Evolutionary conservation across 352 stramenopile species (phyloP).

Genomic region (Globisporangium cederbergense): DNA sequence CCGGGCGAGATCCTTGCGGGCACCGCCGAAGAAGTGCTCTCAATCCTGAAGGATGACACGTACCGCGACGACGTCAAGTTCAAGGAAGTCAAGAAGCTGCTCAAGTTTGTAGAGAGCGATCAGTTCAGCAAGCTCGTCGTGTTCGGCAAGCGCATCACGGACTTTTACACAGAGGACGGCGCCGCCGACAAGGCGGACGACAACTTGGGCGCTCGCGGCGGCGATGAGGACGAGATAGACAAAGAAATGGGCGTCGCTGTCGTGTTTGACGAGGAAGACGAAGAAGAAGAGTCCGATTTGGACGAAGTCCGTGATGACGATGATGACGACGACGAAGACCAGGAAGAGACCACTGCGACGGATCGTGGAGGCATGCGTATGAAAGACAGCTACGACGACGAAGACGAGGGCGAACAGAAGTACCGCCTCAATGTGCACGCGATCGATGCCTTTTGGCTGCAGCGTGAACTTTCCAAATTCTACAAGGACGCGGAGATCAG

Average conservation of each 20-base stretch:
- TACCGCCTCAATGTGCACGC: constrained; percentile 91
- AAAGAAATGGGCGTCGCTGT: constrained; percentile 98
- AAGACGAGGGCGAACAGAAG: constrained; percentile 60
- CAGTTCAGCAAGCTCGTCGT: constrained; percentile 83
- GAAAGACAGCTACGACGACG: constrained; percentile 64
- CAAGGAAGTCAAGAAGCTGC: constrained; percentile 79
- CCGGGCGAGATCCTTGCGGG: constrained; percentile 89
- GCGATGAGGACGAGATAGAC: constrained; percentile 83
- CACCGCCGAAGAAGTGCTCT: constrained; percentile 90
- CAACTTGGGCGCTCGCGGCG: constrained; percentile 27
- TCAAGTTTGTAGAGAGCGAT: constrained; percentile 74
- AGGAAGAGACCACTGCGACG: constrained; percentile 47
- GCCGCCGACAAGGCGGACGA: constrained; percentile 24
- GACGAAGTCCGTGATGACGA: constrained; percentile 84
- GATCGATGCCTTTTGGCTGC: constrained; percentile 98
- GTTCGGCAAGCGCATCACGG: constrained; percentile 84
- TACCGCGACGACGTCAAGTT: constrained; percentile 85
- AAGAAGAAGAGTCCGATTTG: constrained; percentile 92
- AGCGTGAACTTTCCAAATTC: constrained; percentile 94
- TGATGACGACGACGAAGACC: constrained; percentile 42
- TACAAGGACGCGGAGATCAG: constrained; percentile 95
- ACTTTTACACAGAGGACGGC: constrained; percentile 65
- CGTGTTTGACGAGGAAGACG: constrained; percentile 97
- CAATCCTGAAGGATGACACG: constrained; percentile 90
- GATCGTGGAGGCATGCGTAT: constrained; percentile 58